A percentile compares a stretch with the other conserved stretches of the same genome.
phyloP scores from a whole-genome alignment of 495 filamentous ascomycete genomes.

The Paragyromitra xinjiangensis region DNA sequence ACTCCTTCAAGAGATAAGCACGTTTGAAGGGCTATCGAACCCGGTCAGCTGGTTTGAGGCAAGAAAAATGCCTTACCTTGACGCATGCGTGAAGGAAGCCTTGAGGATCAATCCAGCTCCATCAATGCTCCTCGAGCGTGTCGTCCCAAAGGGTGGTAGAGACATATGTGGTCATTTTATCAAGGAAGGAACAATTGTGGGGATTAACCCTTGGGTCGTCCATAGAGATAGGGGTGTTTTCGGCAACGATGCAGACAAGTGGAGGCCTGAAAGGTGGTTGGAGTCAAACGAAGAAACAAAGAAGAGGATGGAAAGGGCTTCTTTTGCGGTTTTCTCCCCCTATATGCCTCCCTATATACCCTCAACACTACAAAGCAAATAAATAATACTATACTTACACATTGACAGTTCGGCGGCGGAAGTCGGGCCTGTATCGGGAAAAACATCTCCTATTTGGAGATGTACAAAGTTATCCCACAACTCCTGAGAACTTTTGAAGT shows the following conservation, averaged over 20 bases:
- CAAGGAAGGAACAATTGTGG: constrained; percentile 68
- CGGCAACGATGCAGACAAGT: constrained; percentile 64
- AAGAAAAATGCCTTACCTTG: constrained; percentile 66
- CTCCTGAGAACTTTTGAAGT: constrained; percentile 75
- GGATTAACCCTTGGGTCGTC: constrained; percentile 69
- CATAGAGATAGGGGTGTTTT: constrained; percentile 67
- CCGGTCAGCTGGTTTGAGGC: constrained; percentile 36
- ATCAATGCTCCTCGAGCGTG: constrained; percentile 70
- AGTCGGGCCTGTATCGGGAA: constrained; percentile 72
- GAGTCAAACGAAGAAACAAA: constrained; percentile 55
- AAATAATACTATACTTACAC: constrained; percentile 12
- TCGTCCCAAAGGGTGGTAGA: constrained; percentile 68
- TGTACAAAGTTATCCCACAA: constrained; percentile 80
- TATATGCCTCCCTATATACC: not conserved
- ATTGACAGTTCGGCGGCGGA: constrained; percentile 68
- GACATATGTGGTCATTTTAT: constrained; percentile 64
- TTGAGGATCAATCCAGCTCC: constrained; percentile 73
- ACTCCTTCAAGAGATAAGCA: constrained; percentile 60
- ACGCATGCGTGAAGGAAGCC: constrained; percentile 74
- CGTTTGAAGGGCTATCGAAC: constrained; percentile 34
- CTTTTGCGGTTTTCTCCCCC: constrained; percentile 51
- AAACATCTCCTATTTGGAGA: constrained; percentile 79
- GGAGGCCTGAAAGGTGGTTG: constrained; percentile 68
- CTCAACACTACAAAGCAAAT: not conserved
- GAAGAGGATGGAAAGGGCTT: constrained; percentile 55